phyloP scores from a whole-genome alignment of 108 stramenopile genomes.

The Aureococcus anophagefferens region DNA sequence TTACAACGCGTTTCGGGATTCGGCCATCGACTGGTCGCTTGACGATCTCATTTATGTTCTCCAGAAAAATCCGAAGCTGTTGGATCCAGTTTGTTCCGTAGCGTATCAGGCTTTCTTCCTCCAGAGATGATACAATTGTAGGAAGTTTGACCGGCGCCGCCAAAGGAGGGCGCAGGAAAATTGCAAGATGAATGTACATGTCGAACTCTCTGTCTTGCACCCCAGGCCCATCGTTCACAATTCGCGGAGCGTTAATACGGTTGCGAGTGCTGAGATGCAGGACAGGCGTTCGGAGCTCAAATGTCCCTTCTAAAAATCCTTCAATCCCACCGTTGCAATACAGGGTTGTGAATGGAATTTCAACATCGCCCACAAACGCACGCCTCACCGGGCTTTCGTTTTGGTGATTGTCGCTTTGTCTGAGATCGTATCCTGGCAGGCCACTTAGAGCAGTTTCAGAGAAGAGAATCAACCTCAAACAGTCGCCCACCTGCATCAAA shows the following conservation, averaged over 20 bases:
- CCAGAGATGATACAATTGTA: neutral
- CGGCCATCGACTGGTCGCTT: neutral
- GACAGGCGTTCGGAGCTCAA: neutral
- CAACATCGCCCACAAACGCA: conserved; percentile 52
- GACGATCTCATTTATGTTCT: conserved; percentile 10
- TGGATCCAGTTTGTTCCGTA: conserved; percentile 17
- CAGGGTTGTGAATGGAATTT: conserved; percentile 48
- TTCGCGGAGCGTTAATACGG: too few relatives aligned
- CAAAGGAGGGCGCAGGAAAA: conserved; percentile 27
- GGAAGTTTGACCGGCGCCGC: neutral
- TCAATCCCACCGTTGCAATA: conserved; percentile 40
- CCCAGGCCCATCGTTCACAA: too few relatives aligned
- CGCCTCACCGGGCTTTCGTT: too few relatives aligned
- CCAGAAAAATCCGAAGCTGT: conserved; percentile 21
- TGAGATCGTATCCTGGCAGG: too few relatives aligned
- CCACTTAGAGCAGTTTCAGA: conserved; percentile 20
- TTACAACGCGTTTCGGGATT: conserved; percentile 7
- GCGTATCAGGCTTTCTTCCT: neutral
- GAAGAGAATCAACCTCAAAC: conserved; percentile 45
- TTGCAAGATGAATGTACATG: conserved; percentile 19
- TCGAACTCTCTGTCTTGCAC: too few relatives aligned
- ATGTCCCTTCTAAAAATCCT: neutral
- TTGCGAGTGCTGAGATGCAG: too few relatives aligned
- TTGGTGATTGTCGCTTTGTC: too few relatives aligned
- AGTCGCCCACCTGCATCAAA: conserved; percentile 35